Percentiles rank a stretch among this genome's conserved stretches.
Conservation (phyloP, 768 basidiomycete species). For the Auricularia sp. region DNA sequence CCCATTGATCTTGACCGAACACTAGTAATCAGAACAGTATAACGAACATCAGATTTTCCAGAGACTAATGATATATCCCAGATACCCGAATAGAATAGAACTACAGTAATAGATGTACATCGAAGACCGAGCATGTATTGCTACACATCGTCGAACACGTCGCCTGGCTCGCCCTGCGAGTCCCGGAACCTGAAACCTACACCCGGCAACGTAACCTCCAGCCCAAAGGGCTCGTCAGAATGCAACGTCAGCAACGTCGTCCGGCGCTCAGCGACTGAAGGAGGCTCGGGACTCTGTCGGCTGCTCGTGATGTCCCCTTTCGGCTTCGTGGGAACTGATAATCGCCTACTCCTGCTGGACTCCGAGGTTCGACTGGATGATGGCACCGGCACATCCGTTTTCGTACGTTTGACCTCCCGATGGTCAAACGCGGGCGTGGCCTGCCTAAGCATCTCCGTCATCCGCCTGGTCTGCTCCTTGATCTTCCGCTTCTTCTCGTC, state of each 20-base stretch:
- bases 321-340: too few relatives aligned
- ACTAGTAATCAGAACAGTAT: too few relatives aligned
- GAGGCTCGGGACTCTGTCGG: too few relatives aligned
- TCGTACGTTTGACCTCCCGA: background rate
- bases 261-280: too few relatives aligned
- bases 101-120: too few relatives aligned
- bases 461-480: background rate
- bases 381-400: background rate
- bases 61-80: too few relatives aligned
- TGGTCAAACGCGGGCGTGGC: background rate
- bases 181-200: background rate
- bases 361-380: background rate
- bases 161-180: background rate
- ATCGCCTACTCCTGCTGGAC: background rate
- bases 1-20: too few relatives aligned
- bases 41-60: too few relatives aligned
- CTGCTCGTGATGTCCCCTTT: too few relatives aligned
- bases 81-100: too few relatives aligned
- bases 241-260: background rate
- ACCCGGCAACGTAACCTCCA: background rate
- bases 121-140: too few relatives aligned
- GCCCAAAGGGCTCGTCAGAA: background rate
- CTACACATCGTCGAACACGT: too few relatives aligned
- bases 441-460: background rate
- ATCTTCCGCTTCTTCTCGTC: background rate